These are phyloP conservation scores for Pezizomycotina sp. DNA, from an alignment of 2,329 filamentous ascomycete genomes.

Conservation along the genomic window DNA sequence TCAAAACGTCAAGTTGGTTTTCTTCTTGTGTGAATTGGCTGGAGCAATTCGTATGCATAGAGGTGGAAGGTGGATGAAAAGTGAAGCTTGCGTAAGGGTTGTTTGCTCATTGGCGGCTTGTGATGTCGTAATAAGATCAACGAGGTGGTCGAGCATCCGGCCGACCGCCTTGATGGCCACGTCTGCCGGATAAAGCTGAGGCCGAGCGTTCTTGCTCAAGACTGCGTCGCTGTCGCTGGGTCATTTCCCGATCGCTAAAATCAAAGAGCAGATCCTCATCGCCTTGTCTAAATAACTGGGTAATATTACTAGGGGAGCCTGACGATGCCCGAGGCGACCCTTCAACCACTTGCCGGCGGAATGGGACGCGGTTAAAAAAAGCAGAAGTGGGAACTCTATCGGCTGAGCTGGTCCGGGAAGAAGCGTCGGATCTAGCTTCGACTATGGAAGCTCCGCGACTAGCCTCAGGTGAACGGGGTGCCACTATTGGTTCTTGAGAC, in stretches of 20 bases:
- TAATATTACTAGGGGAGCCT: constrained; percentile 20
- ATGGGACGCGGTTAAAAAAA: constrained; percentile 10
- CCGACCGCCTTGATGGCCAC: neutral
- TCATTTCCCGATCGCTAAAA: constrained; percentile 24
- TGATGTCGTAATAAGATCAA: neutral
- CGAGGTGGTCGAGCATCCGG: neutral
- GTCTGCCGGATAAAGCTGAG: neutral
- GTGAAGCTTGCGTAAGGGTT: constrained; percentile 1
- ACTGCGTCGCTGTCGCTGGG: constrained; percentile 11
- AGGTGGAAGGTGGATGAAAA: constrained; percentile 4
- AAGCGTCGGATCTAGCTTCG: constrained; percentile 3
- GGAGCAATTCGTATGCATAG: constrained; percentile 4
- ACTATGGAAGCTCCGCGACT: constrained; percentile 5
- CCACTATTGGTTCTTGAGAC: constrained; percentile 16
- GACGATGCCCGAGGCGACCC: constrained; percentile 20
- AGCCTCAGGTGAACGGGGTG: constrained; percentile 7
- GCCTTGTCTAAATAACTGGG: too few relatives aligned
- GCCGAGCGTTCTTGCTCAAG: neutral
- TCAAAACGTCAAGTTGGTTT: constrained; percentile 14
- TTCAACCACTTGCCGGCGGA: constrained; percentile 17
- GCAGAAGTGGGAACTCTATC: constrained; percentile 13
- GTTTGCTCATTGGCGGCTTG: neutral
- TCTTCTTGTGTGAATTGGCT: too few relatives aligned
- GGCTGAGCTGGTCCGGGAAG: constrained; percentile 5
- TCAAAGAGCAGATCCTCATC: constrained; percentile 25